Evolutionary conservation across 345 rosid genomes (phyloP).

Genomic region (Ceriops decandra): DNA sequence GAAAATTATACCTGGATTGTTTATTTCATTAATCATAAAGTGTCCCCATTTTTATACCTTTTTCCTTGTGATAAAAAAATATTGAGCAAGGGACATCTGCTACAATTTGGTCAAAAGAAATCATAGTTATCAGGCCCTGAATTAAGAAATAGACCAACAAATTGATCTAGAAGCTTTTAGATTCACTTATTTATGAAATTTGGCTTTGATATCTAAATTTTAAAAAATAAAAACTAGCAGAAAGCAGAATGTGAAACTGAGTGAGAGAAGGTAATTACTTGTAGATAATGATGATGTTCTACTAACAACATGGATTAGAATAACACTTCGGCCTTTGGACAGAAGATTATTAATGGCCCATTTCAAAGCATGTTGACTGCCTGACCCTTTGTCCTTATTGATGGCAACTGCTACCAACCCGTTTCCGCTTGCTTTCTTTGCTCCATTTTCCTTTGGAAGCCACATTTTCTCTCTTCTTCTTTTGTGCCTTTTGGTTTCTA

Average conservation of each 20-base stretch:
- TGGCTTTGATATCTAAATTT: too few species aligned
- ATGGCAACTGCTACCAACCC: slow-evolving; percentile 77
- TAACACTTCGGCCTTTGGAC: slow-evolving; percentile 55
- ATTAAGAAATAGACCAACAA: too few species aligned
- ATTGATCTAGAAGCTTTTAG: too few species aligned
- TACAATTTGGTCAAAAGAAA: too few species aligned
- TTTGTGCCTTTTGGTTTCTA: not conserved
- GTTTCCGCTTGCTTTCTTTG: slow-evolving; percentile 40
- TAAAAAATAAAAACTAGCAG: too few species aligned
- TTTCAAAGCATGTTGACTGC: slow-evolving; percentile 71
- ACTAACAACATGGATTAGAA: slow-evolving; percentile 62
- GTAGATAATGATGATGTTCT: slow-evolving; percentile 23
- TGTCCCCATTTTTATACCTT: too few species aligned
- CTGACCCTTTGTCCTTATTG: slow-evolving; percentile 60
- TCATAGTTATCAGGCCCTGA: too few species aligned
- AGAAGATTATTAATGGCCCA: slow-evolving; percentile 78
- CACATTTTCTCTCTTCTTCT: slow-evolving; percentile 22
- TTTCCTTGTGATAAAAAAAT: too few species aligned
- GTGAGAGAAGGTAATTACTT: slow-evolving; percentile 11
- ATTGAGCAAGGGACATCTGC: too few species aligned
- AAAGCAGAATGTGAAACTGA: not conserved
- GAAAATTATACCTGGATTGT: too few species aligned
- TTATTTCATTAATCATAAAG: not conserved
- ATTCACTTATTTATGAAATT: too few species aligned
- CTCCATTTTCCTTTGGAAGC: slow-evolving; percentile 22